These are phyloP conservation scores for Pythium scleroteichum DNA, from an alignment of 352 stramenopile species.

Conservation along the genomic window DNA sequence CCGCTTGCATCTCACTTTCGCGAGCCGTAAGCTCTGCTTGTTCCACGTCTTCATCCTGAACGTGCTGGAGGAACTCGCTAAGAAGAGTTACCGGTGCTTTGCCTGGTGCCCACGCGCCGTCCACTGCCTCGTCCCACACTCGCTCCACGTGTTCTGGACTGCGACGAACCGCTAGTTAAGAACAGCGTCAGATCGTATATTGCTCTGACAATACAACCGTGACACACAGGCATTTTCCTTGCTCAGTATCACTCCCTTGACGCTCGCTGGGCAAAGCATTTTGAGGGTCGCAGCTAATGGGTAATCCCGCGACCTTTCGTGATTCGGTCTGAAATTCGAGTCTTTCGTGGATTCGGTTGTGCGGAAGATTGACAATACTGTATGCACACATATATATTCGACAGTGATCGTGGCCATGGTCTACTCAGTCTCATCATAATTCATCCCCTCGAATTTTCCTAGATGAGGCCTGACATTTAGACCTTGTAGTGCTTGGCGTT, in stretches of 20 bases:
- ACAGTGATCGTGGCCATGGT: neutral
- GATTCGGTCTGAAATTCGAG: no score
- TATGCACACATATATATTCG: slow-evolving; percentile 1
- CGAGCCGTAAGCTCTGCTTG: slow-evolving; percentile 43
- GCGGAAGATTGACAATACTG: neutral
- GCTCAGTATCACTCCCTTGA: slow-evolving; percentile 34
- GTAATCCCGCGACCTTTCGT: slow-evolving; percentile 23
- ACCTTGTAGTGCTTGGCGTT: slow-evolving; percentile 17
- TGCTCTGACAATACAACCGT: neutral
- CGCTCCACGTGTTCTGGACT: slow-evolving; percentile 49
- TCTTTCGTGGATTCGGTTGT: no score
- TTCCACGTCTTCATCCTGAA: slow-evolving; percentile 58
- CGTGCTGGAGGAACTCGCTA: slow-evolving; percentile 52
- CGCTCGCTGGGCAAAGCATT: slow-evolving; percentile 36
- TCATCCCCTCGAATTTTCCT: no score
- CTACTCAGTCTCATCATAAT: neutral
- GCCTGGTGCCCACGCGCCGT: slow-evolving; percentile 60
- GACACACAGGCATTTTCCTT: slow-evolving; percentile 27
- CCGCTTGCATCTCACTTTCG: slow-evolving; percentile 42
- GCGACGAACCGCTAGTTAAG: slow-evolving; percentile 20
- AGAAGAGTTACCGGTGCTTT: slow-evolving; percentile 61
- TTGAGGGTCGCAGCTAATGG: neutral
- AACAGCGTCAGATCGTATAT: neutral
- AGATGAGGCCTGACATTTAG: neutral
- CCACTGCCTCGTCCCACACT: slow-evolving; percentile 60